Evolutionary conservation across 2,329 filamentous ascomycete species (phyloP).

Genomic region (Fusarium pseudonygamai): DNA sequence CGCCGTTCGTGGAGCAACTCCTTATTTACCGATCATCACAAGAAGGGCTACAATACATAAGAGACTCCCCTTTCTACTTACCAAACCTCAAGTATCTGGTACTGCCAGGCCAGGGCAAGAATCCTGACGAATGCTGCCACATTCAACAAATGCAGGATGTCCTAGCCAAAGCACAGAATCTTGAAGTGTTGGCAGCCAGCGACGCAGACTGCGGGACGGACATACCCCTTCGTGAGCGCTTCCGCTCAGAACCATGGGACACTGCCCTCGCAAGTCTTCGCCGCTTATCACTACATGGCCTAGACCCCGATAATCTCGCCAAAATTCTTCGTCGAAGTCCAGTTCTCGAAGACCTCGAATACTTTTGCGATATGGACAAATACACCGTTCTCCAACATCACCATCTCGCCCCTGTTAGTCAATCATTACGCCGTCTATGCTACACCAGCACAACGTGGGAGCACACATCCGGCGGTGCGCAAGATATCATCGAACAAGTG

Average conservation of each 20-base stretch:
- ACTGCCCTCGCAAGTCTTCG: constrained; percentile 39
- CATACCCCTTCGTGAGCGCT: constrained; percentile 40
- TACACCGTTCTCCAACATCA: constrained; percentile 40
- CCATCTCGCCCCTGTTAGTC: constrained; percentile 29
- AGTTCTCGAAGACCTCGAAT: constrained; percentile 40
- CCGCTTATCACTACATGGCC: constrained; percentile 38
- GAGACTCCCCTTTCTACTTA: constrained; percentile 40
- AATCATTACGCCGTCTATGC: constrained; percentile 37
- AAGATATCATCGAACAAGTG: constrained; percentile 40
- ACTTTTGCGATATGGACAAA: constrained; percentile 44
- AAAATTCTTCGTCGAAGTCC: constrained; percentile 41
- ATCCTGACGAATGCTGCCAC: constrained; percentile 40
- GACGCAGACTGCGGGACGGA: constrained; percentile 42
- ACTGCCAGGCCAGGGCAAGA: constrained; percentile 36
- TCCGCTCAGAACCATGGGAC: constrained; percentile 40
- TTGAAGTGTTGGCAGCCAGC: constrained; percentile 38
- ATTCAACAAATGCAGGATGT: constrained; percentile 45
- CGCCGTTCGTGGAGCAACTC: constrained; percentile 40
- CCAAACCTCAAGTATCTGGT: constrained; percentile 44
- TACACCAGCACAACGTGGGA: constrained; percentile 42
- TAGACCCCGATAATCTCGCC: constrained; percentile 40
- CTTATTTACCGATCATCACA: constrained; percentile 43
- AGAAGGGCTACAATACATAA: constrained; percentile 40
- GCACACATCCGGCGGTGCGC: constrained; percentile 32
- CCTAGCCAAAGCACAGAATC: constrained; percentile 39